These are phyloP conservation scores for Rubia tinctorum DNA, from an alignment of 305 asterid species.

Conservation along the genomic window DNA sequence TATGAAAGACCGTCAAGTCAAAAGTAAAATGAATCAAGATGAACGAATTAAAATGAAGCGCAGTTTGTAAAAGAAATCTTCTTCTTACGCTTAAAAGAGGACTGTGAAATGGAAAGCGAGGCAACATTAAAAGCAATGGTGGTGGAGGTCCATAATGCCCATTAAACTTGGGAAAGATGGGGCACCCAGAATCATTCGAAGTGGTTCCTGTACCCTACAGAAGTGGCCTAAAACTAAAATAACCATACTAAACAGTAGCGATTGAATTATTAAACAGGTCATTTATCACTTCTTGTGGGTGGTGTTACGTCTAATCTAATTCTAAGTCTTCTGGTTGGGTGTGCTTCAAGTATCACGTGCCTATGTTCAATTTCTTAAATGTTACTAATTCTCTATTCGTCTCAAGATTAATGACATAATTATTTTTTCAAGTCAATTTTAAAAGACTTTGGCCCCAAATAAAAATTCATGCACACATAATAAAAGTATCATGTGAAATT, in stretches of 20 bases:
- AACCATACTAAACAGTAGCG: not conserved
- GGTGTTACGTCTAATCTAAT: slow-evolving; percentile 11
- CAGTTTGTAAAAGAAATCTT: not conserved
- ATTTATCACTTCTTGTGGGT: not conserved
- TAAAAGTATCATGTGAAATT: too few relatives aligned
- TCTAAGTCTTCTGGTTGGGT: slow-evolving; percentile 2
- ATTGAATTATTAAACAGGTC: not conserved
- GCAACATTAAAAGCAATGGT: not conserved
- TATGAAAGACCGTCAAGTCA: too few relatives aligned
- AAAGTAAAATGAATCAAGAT: too few relatives aligned
- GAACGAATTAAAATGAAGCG: too few relatives aligned
- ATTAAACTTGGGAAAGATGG: not conserved
- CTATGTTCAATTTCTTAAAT: not conserved
- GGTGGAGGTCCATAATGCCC: slow-evolving; percentile 3
- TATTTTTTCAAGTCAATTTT: too few relatives aligned
- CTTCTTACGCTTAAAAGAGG: not conserved
- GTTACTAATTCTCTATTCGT: too few relatives aligned
- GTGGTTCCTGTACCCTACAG: not conserved
- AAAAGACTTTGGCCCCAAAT: too few relatives aligned
- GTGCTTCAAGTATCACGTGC: slow-evolving; percentile 19
- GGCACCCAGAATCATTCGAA: not conserved
- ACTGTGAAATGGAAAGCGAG: not conserved
- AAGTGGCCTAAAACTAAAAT: slow-evolving; percentile 10
- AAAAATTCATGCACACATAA: too few relatives aligned
- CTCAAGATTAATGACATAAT: too few relatives aligned